These are phyloP conservation scores for Talaromyces pinophilus DNA, from an alignment of 2,329 filamentous ascomycete genomes.

Conservation along the genomic window DNA sequence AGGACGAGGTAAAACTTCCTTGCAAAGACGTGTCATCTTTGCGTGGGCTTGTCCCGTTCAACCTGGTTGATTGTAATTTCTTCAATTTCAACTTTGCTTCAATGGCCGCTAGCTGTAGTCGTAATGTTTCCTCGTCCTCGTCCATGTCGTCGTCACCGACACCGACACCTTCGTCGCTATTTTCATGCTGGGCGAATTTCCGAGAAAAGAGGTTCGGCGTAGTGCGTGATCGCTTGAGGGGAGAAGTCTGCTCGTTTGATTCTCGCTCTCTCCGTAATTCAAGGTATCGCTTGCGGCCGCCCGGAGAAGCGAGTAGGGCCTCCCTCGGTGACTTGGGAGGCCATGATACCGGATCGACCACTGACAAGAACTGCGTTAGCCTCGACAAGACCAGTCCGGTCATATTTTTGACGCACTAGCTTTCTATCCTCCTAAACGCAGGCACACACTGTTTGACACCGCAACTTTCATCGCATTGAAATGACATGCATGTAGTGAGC, in stretches of 20 bases:
- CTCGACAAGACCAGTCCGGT: background rate
- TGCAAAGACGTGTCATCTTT: conserved; percentile 19
- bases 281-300: conserved; percentile 74
- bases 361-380: conserved; percentile 25
- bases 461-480: conserved; percentile 19
- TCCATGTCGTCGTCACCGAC: conserved; percentile 61
- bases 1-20: conserved; percentile 18
- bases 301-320: conserved; percentile 68
- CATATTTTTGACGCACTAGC: conserved; percentile 9
- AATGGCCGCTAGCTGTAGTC: conserved; percentile 83
- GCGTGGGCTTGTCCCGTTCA: conserved; percentile 31
- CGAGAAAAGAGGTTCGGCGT: conserved; percentile 43
- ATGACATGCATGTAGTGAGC: conserved; percentile 6
- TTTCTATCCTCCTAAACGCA: conserved; percentile 8
- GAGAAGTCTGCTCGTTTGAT: conserved; percentile 66
- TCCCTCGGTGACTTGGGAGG: conserved; percentile 64
- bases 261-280: conserved; percentile 57
- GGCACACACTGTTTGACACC: background rate
- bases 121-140: conserved; percentile 87
- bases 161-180: conserved; percentile 34
- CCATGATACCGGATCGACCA: conserved; percentile 54
- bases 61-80: conserved; percentile 62
- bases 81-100: conserved; percentile 86
- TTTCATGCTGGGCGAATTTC: conserved; percentile 27
- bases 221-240: conserved; percentile 53